Percentiles rank a stretch among this genome's conserved stretches.
These are phyloP conservation scores for Ilyonectria mors-panacis DNA, from an alignment of 2,329 filamentous ascomycete species.

Conservation along the genomic window DNA sequence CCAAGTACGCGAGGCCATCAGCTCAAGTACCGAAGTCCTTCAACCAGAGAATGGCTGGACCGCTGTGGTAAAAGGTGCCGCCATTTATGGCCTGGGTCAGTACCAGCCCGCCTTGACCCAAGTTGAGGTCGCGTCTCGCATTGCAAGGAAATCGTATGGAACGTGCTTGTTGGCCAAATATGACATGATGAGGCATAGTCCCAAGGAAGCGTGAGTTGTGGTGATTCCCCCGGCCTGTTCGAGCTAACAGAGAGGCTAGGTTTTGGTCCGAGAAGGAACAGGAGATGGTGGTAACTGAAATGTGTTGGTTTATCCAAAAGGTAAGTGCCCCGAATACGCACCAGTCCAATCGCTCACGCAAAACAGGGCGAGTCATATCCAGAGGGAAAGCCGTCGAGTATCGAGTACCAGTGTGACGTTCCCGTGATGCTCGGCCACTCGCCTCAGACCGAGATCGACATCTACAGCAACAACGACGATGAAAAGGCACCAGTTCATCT, in stretches of 20 bases:
- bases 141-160: slow-evolving; percentile 56
- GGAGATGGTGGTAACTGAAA: slow-evolving; percentile 54
- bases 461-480: slow-evolving; percentile 55
- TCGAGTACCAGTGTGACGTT: slow-evolving; percentile 57
- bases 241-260: slow-evolving; percentile 43
- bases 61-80: slow-evolving; percentile 66
- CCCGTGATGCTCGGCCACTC: slow-evolving; percentile 53
- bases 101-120: slow-evolving; percentile 48
- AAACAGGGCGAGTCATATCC: slow-evolving; percentile 56
- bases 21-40: slow-evolving; percentile 57
- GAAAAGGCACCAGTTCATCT: slow-evolving; percentile 50
- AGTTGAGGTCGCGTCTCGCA: slow-evolving; percentile 53
- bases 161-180: slow-evolving; percentile 55
- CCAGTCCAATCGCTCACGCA: slow-evolving; percentile 17
- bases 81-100: slow-evolving; percentile 57
- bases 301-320: slow-evolving; percentile 59
- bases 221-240: not conserved
- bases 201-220: slow-evolving; percentile 53
- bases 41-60: slow-evolving; percentile 66
- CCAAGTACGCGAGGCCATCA: slow-evolving; percentile 55
- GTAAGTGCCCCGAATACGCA: slow-evolving; percentile 38
- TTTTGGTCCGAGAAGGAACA: slow-evolving; percentile 58
- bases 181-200: slow-evolving; percentile 54
- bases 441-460: slow-evolving; percentile 57
- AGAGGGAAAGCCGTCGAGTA: slow-evolving; percentile 53